Evolutionary conservation across 495 filamentous ascomycete species (phyloP).

Genomic region (Tuber magnatum): DNA sequence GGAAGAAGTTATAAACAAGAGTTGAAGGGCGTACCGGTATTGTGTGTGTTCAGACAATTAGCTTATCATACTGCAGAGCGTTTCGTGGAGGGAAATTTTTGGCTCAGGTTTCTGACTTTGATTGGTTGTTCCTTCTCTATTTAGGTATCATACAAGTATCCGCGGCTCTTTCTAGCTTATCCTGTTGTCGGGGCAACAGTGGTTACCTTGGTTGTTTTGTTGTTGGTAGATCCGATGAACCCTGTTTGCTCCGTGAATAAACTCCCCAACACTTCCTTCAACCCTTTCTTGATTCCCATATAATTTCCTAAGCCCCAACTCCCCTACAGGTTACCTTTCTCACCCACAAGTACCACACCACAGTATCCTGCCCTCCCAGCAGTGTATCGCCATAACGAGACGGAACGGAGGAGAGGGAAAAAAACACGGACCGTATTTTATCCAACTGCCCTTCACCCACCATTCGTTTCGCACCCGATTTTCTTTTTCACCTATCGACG

Average conservation of each 20-base stretch:
- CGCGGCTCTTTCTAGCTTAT: background rate
- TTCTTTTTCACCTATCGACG: background rate
- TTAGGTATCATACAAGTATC: background rate
- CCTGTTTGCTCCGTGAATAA: slow-evolving; percentile 1
- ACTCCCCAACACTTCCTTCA: background rate
- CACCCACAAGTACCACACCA: background rate
- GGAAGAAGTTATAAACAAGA: background rate
- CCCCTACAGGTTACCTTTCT: background rate
- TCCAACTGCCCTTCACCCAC: background rate
- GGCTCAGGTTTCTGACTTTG: background rate
- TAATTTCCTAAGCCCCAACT: background rate
- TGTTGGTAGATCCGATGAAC: background rate
- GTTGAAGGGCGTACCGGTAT: background rate
- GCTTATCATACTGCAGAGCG: background rate
- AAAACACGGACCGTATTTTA: background rate
- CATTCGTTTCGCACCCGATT: background rate
- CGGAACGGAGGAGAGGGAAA: background rate
- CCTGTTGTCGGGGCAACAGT: background rate
- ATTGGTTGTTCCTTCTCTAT: background rate
- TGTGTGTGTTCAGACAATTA: no score
- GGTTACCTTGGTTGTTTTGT: slow-evolving; percentile 1
- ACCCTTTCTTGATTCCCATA: background rate
- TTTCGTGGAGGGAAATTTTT: background rate
- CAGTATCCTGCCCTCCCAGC: background rate
- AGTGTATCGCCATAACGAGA: background rate